phyloP scores from a whole-genome alignment of 2,329 filamentous ascomycete species.

The Hymenoscyphus fraxineus region DNA sequence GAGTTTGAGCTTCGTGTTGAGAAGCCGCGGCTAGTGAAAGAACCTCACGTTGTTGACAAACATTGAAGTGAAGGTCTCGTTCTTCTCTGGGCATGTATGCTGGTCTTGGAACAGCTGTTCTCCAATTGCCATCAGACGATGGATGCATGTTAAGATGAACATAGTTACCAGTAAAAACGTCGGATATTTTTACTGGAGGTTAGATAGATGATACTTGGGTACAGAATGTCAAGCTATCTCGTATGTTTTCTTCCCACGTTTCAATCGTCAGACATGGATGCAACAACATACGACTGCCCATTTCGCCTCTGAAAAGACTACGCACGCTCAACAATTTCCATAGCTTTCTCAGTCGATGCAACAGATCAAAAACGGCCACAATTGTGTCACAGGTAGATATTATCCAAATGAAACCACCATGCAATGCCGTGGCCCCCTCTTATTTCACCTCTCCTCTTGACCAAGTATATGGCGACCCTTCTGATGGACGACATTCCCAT shows the following conservation, averaged over 20 bases:
- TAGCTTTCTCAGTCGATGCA: not conserved
- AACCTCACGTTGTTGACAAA: not conserved
- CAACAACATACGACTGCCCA: not conserved
- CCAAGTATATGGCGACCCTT: not conserved
- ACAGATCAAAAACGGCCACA: conserved; percentile 1
- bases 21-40: not conserved
- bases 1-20: not conserved
- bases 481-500: not conserved
- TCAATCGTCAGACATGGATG: not conserved
- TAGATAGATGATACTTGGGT: not conserved
- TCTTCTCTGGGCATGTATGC: not conserved
- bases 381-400: conserved; percentile 23
- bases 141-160: no score
- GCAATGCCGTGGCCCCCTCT: conserved; percentile 14
- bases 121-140: not conserved
- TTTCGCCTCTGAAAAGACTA: not conserved
- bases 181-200: not conserved
- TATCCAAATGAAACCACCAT: conserved; percentile 27
- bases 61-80: not conserved
- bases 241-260: not conserved
- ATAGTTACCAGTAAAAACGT: not conserved
- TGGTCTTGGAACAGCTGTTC: not conserved
- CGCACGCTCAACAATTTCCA: not conserved
- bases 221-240: not conserved
- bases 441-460: conserved; percentile 15